A percentile compares a stretch with the other conserved stretches of the same genome.
phyloP scores from a whole-genome alignment of 2,329 filamentous ascomycete species.

The Colletotrichum destructivum region DNA sequence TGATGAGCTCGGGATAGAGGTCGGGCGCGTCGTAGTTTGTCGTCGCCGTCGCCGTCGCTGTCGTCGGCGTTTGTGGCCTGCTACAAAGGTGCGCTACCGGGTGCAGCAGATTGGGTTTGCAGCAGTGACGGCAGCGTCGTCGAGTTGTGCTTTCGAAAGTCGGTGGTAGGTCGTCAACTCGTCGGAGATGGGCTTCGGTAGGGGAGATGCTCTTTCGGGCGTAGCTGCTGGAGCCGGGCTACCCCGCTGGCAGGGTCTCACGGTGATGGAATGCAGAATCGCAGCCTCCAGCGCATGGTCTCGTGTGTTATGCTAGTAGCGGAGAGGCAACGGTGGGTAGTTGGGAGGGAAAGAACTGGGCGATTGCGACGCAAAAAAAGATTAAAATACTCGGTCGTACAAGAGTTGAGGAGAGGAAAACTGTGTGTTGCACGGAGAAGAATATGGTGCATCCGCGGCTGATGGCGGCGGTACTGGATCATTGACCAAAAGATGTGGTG shows the following conservation, averaged over 20 bases:
- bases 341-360: not conserved
- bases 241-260: conserved; percentile 43
- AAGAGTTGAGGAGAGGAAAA: not conserved
- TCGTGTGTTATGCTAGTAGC: conserved; percentile 9
- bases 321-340: not conserved
- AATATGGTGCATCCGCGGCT: conserved; percentile 1
- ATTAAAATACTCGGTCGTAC: not conserved
- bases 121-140: conserved; percentile 33
- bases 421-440: not conserved
- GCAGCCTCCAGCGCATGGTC: conserved; percentile 40
- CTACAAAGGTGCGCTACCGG: not conserved
- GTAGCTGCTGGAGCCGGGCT: conserved; percentile 39
- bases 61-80: conserved; percentile 9
- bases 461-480: conserved; percentile 7
- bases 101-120: not conserved
- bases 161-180: conserved; percentile 34
- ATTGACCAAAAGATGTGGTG: conserved; percentile 1
- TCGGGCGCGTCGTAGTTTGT: conserved; percentile 16
- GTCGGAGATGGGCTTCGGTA: conserved; percentile 40
- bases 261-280: conserved; percentile 41
- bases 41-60: not conserved
- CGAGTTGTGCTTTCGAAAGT: conserved; percentile 8
- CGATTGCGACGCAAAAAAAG: not conserved
- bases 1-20: conserved; percentile 12
- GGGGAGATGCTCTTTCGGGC: conserved; percentile 34